Evolutionary conservation across 345 rosid genomes (phyloP), one percentile per base, ranked within the genome.

Genomic region (Moricandia arvensis): DNA sequence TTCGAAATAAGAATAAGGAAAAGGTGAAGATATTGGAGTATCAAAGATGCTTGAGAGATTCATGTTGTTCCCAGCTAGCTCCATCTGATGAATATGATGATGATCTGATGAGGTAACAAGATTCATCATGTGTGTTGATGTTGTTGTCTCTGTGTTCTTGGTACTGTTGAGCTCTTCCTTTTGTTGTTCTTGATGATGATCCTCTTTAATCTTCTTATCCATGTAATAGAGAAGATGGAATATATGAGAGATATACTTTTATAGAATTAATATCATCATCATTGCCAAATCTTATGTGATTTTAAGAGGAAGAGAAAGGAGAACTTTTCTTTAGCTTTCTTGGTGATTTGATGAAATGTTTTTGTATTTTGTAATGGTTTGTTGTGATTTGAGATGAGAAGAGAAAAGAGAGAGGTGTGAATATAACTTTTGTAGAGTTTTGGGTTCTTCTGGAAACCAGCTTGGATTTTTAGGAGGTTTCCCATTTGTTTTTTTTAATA

Each of bases 381-480:
- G 24, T 33, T 57, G 60, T 17, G 60, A 38, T 18, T 69, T 51
- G 75, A 69, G 80, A 77, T 69, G 41, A 63, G 71, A 49, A 59
- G 64, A 2, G 41, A 70, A 80, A 61, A 69, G 80, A 72, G n/a
- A n/a, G 74, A 67, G 75, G 88, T 86, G 90, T 85, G 89, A 86
- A 87, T 33, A n/a, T n/a, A n/a, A n/a, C n/a, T n/a, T n/a, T n/a
- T n/a, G n/a, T n/a, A 60, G 59, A 83, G 69, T 45, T 66, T 71
- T 59, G 75, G 77, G 83, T 71, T 78, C 69, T 67, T 82, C 80
- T 87, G 90, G 91, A 83, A 65, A 84, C 87, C 91, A 88, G 91
- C 86, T 85, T 78, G 81, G 81, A 77, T 61, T 63, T n/a, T n/a
- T 83, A 49, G 71, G 81, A 86, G 88, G 79, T 83, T 87, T 87